A percentile compares a stretch with the other conserved stretches of the same genome.
phyloP scores from a whole-genome alignment of 306 rosid species.

The Benincasa hispida region DNA sequence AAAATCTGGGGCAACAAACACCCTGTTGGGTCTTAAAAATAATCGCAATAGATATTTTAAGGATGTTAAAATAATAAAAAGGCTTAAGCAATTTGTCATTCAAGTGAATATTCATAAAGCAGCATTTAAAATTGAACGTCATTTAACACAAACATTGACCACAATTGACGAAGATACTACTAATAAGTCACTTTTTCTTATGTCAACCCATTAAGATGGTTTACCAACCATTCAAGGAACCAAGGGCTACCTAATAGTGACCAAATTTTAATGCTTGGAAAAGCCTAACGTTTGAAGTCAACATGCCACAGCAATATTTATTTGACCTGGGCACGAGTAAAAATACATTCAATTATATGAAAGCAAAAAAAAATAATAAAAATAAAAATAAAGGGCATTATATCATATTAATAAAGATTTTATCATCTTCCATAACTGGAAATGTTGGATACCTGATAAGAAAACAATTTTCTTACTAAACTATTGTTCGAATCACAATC shows the following conservation, averaged over 20 bases:
- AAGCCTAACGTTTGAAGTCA: background rate
- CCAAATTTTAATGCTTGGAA: background rate
- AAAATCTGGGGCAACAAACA: background rate
- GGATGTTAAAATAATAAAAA: background rate
- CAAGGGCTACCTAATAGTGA: background rate
- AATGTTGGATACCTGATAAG: background rate
- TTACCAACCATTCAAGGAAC: too few species aligned
- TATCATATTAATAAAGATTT: background rate
- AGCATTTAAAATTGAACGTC: background rate
- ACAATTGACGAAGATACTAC: background rate
- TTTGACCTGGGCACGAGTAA: background rate
- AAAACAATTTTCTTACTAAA: background rate
- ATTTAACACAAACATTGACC: background rate
- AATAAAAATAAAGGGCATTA: too few species aligned
- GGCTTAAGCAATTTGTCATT: background rate
- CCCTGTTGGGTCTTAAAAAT: background rate
- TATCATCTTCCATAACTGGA: background rate
- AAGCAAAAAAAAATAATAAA: too few species aligned
- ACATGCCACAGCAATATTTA: background rate
- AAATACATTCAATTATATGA: too few species aligned
- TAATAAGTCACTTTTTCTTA: background rate
- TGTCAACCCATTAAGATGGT: too few species aligned
- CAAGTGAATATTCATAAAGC: background rate
- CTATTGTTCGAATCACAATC: background rate
- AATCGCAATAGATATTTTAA: background rate